Evolutionary conservation across 257 asterid species (phyloP), one percentile per base, ranked within the genome.

Genomic region (Voacanga thouarsii): DNA sequence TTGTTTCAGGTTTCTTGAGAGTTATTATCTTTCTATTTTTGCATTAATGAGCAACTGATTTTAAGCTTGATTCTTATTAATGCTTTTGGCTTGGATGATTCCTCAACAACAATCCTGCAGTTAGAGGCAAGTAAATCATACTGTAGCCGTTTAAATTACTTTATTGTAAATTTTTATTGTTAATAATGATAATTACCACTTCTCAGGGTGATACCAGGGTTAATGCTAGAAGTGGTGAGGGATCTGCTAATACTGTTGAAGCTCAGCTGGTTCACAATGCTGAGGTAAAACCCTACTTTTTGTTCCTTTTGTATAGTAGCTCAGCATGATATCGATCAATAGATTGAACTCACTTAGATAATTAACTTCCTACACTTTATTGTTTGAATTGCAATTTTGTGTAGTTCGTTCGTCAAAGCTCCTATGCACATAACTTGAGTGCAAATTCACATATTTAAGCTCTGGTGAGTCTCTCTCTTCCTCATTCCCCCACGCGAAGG

Each of bases 401-500:
- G 83, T 87, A 90, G 95, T 88, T 84, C 81, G 87, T 84, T 80
- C 90, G 86, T 73, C 91, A 87, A 82, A 90, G 86, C 71, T 77
- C 90, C 75, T 90, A 81, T 66, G 57, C 87, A 30, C 90, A 87
- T 84, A 88, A 88, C 82, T 74, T 88, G 67, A 75, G 77, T 82
- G 83, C 89, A 74, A 85, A 86, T 85, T 87, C 89, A 73, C 90
- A 88, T 70, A 82, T 87, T 57, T 88, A 88, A 85, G 82, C 67
- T 47, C 75, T 79, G 81, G 94, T 88, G 70, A 85, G 90, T 85
- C 74, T 53, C 83, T 67, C 79, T 50, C 75, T 63, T 9, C 3
- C 71, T 12, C 33, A 4, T 26, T 55, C 61, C 9, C 37, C 4
- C 18, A 23, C 24, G 7, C 15, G 11, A 0, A 10, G 19, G 44